A percentile compares a stretch with the other conserved stretches of the same genome.
phyloP scores from a whole-genome alignment of 2,329 filamentous ascomycete genomes.

The Cercospora janseana region DNA sequence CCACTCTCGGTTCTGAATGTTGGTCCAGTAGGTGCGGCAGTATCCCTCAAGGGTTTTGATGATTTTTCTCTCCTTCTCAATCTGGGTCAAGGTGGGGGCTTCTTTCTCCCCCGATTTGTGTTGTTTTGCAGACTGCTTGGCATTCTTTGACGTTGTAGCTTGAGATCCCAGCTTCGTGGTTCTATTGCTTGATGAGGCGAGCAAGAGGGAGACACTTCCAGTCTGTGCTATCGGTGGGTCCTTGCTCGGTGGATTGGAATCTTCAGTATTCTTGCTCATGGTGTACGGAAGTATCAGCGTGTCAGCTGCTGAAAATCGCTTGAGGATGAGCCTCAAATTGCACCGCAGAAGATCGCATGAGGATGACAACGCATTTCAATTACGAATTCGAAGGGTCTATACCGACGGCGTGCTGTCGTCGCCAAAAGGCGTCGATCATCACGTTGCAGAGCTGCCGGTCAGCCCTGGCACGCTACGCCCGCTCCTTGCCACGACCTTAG shows the following conservation, averaged over 20 bases:
- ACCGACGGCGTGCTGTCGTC: too few relatives aligned
- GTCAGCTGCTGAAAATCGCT: too few relatives aligned
- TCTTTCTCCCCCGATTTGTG: background rate
- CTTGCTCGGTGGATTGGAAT: background rate
- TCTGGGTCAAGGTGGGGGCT: background rate
- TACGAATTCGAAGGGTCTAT: too few relatives aligned
- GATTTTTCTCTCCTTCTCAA: constrained; percentile 1
- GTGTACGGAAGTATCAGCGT: background rate
- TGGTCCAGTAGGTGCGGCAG: background rate
- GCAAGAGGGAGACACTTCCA: constrained; percentile 1
- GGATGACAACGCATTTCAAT: too few relatives aligned
- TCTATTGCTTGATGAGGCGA: background rate
- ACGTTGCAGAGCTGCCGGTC: too few relatives aligned
- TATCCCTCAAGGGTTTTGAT: constrained; percentile 2
- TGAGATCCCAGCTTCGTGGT: background rate
- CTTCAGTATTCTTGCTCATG: background rate
- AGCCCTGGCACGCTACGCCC: too few relatives aligned
- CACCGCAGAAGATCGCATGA: too few relatives aligned
- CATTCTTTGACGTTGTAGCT: background rate
- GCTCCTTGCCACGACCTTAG: too few relatives aligned
- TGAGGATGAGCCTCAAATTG: too few relatives aligned
- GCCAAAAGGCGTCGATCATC: too few relatives aligned
- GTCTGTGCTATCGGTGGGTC: constrained; percentile 1
- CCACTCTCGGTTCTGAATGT: constrained; percentile 2
- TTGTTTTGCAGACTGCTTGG: background rate